Evolutionary conservation across 2,329 filamentous ascomycete genomes (phyloP).

Genomic region (Aaosphaeria pasadenensis): DNA sequence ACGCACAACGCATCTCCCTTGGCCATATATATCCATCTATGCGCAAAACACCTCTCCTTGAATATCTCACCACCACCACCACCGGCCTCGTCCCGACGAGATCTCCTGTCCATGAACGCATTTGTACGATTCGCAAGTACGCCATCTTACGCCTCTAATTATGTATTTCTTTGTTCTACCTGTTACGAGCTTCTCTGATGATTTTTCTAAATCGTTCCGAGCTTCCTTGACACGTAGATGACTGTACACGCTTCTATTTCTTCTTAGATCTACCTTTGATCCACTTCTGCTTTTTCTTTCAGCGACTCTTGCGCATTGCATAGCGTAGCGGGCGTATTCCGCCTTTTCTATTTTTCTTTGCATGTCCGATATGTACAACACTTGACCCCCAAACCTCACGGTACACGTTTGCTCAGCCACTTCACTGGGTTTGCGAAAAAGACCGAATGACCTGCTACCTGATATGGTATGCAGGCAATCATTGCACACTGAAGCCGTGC

Average conservation of each 20-base stretch:
- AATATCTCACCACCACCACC: conserved; percentile 3
- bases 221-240: conserved; percentile 13
- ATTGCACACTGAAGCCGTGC: too few species aligned
- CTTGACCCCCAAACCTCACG: too few species aligned
- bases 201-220: conserved; percentile 13
- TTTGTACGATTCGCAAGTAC: conserved; percentile 7
- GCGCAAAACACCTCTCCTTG: conserved; percentile 1
- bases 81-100: conserved; percentile 10
- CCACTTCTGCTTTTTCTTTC: conserved; percentile 2
- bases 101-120: conserved; percentile 7
- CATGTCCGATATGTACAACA: too few species aligned
- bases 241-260: conserved; percentile 16
- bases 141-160: conserved; percentile 27
- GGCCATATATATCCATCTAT: neutral
- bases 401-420: too few species aligned
- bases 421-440: too few species aligned
- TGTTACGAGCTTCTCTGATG: conserved; percentile 18
- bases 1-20: neutral
- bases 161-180: conserved; percentile 16
- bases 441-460: too few species aligned
- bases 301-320: conserved; percentile 14
- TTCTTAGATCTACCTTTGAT: conserved; percentile 5
- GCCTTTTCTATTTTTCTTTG: conserved; percentile 2
- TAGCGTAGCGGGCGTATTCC: conserved; percentile 32
- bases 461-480: too few species aligned